Conservation (phyloP, 352 stramenopile genomes). For the Pythium volutum region DNA sequence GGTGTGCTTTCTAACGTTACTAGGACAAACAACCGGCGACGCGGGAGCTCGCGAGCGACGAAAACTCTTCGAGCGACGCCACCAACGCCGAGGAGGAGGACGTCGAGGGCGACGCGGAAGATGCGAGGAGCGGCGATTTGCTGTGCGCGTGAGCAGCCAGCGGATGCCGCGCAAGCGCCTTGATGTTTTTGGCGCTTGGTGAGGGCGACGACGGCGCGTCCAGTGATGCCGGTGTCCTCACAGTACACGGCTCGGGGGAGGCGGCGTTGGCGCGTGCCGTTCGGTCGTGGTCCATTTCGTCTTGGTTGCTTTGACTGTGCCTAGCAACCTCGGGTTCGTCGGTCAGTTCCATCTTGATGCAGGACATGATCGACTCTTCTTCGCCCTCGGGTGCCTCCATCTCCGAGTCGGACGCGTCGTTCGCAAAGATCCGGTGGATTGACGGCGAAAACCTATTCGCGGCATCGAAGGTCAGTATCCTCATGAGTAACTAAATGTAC, state of each 20-base stretch:
- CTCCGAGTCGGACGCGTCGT: constrained; percentile 9
- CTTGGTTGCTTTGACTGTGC: constrained; percentile 8
- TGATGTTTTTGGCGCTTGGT: constrained; percentile 20
- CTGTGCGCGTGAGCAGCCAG: constrained; percentile 3
- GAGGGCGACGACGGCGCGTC: constrained; percentile 24
- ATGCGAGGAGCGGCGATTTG: not conserved
- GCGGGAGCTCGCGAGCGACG: constrained; percentile 2
- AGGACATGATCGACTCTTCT: not conserved
- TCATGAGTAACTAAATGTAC: not conserved
- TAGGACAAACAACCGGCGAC: constrained; percentile 21
- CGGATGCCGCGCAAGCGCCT: constrained; percentile 12
- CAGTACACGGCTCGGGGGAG: constrained; percentile 14
- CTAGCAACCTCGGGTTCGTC: not conserved
- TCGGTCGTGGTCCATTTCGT: constrained; percentile 3
- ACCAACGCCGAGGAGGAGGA: not conserved
- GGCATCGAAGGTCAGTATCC: not conserved
- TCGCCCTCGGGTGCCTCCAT: constrained; percentile 13
- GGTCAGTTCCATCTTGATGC: not conserved
- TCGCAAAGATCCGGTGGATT: constrained; percentile 10
- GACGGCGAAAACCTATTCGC: constrained; percentile 22
- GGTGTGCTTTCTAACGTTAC: not conserved
- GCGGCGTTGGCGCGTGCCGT: constrained; percentile 16
- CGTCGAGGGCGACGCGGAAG: not conserved
- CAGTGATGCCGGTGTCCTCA: constrained; percentile 15
- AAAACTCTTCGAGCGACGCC: constrained; percentile 5